Conservation (phyloP, 331 rosid species). For the Rhamnella rubrinervis region DNA sequence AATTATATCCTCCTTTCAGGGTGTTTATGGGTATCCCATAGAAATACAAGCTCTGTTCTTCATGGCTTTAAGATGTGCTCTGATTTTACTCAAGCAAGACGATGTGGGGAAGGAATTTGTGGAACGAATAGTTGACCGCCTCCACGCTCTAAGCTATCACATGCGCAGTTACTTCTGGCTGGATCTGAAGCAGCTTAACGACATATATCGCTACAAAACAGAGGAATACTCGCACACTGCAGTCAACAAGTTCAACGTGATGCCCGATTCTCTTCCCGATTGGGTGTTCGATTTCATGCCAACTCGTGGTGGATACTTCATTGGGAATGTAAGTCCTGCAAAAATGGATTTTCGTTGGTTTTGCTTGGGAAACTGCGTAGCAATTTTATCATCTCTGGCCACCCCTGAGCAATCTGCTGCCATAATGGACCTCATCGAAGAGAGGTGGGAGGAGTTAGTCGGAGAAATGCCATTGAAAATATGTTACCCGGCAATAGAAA, state of each 20-base stretch:
- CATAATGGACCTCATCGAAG: constrained; percentile 39
- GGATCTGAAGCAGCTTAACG: constrained; percentile 38
- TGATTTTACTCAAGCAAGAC: constrained; percentile 27
- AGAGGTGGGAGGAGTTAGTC: constrained; percentile 37
- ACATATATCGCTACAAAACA: constrained; percentile 38
- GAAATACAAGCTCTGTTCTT: constrained; percentile 43
- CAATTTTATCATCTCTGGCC: constrained; percentile 35
- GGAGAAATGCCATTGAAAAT: constrained; percentile 42
- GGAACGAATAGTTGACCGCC: constrained; percentile 25
- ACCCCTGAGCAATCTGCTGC: constrained; percentile 37
- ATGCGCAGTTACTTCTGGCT: constrained; percentile 41
- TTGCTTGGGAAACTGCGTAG: constrained; percentile 38
- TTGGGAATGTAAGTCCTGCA: constrained; percentile 40
- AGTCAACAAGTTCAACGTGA: constrained; percentile 41
- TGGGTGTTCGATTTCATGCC: constrained; percentile 45
- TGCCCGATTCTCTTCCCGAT: constrained; percentile 36
- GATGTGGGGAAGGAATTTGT: constrained; percentile 24
- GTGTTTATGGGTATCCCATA: constrained; percentile 37
- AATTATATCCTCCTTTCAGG: constrained; percentile 10
- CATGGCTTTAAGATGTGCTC: constrained; percentile 37
- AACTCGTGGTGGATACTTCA: constrained; percentile 34
- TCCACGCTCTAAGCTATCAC: constrained; percentile 38
- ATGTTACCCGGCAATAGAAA: constrained; percentile 29
- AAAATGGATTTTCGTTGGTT: constrained; percentile 46
- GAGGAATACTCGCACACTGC: constrained; percentile 45